These are phyloP conservation scores for Suhomyces yuchorum DNA, from an alignment of 1,139 yeast species.

Conservation along the genomic window DNA sequence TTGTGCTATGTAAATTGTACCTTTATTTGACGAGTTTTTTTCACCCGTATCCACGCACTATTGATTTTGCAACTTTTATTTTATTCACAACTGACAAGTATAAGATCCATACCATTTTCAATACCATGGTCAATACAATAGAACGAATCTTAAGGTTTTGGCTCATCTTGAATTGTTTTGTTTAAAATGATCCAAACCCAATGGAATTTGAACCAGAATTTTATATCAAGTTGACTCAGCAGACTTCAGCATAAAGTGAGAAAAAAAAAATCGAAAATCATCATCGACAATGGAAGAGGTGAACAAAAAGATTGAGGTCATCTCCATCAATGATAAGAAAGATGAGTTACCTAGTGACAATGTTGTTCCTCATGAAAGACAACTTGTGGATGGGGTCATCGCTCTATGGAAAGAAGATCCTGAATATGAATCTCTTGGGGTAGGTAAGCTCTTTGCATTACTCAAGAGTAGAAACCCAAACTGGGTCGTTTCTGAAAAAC, in stretches of 20 bases:
- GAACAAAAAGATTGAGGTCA: conserved; percentile 28
- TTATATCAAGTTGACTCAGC: no score
- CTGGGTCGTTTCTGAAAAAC: conserved; percentile 66
- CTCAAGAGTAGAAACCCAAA: conserved; percentile 54
- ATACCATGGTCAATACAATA: no score
- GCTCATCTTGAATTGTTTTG: no score
- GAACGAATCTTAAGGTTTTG: no score
- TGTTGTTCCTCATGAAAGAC: conserved; percentile 61
- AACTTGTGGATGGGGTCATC: conserved; percentile 63
- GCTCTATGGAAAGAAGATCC: conserved; percentile 72
- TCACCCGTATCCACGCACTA: no score
- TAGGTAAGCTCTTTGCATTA: conserved; percentile 53
- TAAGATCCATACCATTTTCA: no score
- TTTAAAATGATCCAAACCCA: no score
- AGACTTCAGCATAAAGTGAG: not conserved
- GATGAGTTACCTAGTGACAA: conserved; percentile 31
- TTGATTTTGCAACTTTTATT: not conserved
- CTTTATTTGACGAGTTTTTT: no score
- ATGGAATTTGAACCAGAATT: no score
- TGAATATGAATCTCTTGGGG: conserved; percentile 58
- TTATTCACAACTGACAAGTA: no score
- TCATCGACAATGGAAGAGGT: conserved; percentile 8
- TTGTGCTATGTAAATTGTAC: no score
- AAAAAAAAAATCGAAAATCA: not conserved
- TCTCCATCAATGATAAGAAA: conserved; percentile 34